Conservation (phyloP, 1,284 basidiomycete genomes). For the Ganoderma lucidum region DNA sequence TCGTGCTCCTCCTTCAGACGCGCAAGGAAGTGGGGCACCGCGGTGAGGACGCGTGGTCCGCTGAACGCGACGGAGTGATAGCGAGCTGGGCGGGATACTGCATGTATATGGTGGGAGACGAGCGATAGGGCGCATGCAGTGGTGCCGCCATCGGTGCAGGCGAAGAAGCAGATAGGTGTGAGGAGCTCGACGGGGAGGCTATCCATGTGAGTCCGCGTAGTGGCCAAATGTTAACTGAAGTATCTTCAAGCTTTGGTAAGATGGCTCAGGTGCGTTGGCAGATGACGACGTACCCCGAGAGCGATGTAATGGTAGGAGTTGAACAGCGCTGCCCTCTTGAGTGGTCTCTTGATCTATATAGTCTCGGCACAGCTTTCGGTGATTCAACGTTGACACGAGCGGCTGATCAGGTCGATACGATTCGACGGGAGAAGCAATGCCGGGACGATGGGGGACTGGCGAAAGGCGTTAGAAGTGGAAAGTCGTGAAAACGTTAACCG, state of each 20-base stretch:
- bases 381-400: not conserved
- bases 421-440: not conserved
- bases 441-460: not conserved
- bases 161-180: constrained; percentile 26
- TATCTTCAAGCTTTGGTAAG: not conserved
- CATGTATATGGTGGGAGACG: constrained; percentile 28
- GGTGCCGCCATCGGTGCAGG: constrained; percentile 31
- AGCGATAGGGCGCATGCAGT: constrained; percentile 29
- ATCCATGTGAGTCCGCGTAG: constrained; percentile 13
- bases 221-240: not conserved
- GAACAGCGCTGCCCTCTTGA: not conserved
- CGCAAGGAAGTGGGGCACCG: constrained; percentile 19
- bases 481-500: not conserved
- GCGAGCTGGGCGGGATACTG: constrained; percentile 27
- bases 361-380: not conserved
- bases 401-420: not conserved
- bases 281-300: not conserved
- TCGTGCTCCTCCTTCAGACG: constrained; percentile 18
- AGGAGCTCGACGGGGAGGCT: constrained; percentile 30
- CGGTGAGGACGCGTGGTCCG: constrained; percentile 21
- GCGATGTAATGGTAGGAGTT: not conserved
- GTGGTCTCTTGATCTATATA: not conserved
- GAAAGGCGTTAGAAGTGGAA: not conserved
- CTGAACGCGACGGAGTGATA: constrained; percentile 29
- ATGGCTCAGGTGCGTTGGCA: not conserved